Percentiles rank a stretch among this genome's conserved stretches.
phyloP scores from a whole-genome alignment of 768 basidiomycete species.

The Xerocomellus amylosporus region DNA sequence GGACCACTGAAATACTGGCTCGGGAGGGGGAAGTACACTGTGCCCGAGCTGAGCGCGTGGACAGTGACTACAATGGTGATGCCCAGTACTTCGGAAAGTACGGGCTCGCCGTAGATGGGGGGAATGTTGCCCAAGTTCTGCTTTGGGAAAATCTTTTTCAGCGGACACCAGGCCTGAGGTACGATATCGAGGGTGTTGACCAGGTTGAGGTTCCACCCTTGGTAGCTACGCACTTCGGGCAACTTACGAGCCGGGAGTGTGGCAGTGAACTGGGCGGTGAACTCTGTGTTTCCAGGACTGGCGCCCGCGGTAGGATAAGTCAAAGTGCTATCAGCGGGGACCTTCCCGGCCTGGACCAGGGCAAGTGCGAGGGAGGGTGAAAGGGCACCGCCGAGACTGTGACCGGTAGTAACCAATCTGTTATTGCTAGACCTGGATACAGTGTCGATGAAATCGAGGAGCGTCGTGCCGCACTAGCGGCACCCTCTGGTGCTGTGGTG shows the following conservation, averaged over 20 bases:
- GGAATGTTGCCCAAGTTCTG: conserved; percentile 1
- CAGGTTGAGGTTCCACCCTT: conserved; percentile 19
- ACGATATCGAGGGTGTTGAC: conserved; percentile 15
- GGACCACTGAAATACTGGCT: neutral
- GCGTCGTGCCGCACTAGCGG: neutral
- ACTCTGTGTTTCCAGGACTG: conserved; percentile 10
- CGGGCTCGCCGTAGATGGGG: conserved; percentile 7
- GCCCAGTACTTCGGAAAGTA: neutral
- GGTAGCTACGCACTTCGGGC: neutral
- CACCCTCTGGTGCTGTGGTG: neutral
- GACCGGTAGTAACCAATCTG: conserved; percentile 8
- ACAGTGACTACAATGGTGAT: neutral
- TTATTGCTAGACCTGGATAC: neutral
- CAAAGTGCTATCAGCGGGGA: conserved; percentile 37
- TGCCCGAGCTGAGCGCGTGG: neutral
- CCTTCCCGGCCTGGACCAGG: neutral
- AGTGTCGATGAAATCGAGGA: conserved; percentile 4
- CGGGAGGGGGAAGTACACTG: conserved; percentile 6
- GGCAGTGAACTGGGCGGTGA: neutral
- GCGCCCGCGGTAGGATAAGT: conserved; percentile 9
- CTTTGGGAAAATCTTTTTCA: neutral
- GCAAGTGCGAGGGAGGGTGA: conserved; percentile 14
- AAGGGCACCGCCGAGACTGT: conserved; percentile 12
- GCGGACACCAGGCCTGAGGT: conserved; percentile 11
- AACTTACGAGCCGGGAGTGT: neutral